phyloP scores from a whole-genome alignment of 2,329 filamentous ascomycete genomes.

The Pseudogymnoascus sp. region DNA sequence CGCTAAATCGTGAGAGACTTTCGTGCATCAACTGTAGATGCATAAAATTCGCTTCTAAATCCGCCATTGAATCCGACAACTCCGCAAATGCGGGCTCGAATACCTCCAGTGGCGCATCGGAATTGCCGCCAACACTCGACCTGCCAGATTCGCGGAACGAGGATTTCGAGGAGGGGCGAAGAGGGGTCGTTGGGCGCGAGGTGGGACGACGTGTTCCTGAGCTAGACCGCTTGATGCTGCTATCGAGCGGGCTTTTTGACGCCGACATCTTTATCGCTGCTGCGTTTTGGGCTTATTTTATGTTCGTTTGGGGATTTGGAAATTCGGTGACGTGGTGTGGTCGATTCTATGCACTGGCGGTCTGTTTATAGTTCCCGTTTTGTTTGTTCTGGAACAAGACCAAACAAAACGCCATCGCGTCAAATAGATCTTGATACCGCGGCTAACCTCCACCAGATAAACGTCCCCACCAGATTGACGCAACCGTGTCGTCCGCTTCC shows the following conservation, averaged over 20 bases:
- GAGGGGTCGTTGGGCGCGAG: conserved; percentile 74
- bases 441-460: conserved; percentile 8
- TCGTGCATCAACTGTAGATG: conserved; percentile 96
- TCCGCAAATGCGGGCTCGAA: conserved; percentile 92
- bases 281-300: not conserved
- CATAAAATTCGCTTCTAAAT: conserved; percentile 95
- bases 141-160: conserved; percentile 74
- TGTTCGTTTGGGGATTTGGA: too few relatives aligned
- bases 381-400: conserved; percentile 2
- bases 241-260: conserved; percentile 27
- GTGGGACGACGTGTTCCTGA: conserved; percentile 26
- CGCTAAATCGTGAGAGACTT: conserved; percentile 84
- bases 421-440: conserved; percentile 1
- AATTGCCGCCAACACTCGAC: conserved; percentile 45
- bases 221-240: conserved; percentile 26
- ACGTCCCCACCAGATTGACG: conserved; percentile 8
- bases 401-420: conserved; percentile 10
- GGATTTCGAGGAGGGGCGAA: conserved; percentile 82
- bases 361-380: not conserved
- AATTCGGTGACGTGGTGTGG: not conserved
- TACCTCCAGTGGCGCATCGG: conserved; percentile 65
- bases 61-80: conserved; percentile 86
- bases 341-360: not conserved
- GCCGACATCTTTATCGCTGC: conserved; percentile 19
- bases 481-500: not conserved